phyloP scores from a whole-genome alignment of 1,284 basidiomycete species.

The Moesziomyces sp. region DNA sequence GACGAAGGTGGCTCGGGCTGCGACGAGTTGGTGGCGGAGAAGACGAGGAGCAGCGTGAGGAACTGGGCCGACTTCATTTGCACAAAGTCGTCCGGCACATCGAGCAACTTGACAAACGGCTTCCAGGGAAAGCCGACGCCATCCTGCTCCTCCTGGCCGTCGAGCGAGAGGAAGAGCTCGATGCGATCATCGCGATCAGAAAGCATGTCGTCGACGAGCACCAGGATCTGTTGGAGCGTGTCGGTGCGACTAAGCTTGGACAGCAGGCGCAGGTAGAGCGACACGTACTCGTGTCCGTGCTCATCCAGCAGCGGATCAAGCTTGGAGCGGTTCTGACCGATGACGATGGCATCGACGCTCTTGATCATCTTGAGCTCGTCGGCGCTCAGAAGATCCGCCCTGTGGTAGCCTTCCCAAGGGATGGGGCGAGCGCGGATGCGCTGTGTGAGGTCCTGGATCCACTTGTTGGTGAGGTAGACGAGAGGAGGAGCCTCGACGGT shows the following conservation, averaged over 20 bases:
- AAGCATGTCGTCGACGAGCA: constrained; percentile 89
- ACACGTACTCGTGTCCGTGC: constrained; percentile 74
- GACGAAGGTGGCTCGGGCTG: constrained; percentile 31
- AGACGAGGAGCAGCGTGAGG: constrained; percentile 80
- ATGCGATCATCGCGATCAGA: constrained; percentile 71
- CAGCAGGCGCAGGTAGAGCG: constrained; percentile 88
- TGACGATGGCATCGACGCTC: constrained; percentile 79
- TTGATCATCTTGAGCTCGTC: constrained; percentile 87
- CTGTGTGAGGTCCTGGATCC: constrained; percentile 84
- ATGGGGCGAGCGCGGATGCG: constrained; percentile 91
- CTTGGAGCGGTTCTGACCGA: constrained; percentile 89
- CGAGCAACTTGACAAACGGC: constrained; percentile 82
- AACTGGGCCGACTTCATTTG: constrained; percentile 90
- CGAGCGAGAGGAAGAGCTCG: constrained; percentile 61
- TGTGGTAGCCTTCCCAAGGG: constrained; percentile 98
- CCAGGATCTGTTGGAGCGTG: constrained; percentile 91
- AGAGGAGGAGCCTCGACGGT: constrained; percentile 71
- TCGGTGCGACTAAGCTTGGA: constrained; percentile 92
- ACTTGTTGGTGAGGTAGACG: constrained; percentile 84
- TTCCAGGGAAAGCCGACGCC: constrained; percentile 82
- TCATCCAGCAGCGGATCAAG: constrained; percentile 75
- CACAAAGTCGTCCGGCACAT: constrained; percentile 90
- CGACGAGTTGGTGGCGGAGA: constrained; percentile 37
- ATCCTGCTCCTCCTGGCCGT: constrained; percentile 46
- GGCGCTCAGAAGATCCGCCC: constrained; percentile 86